phyloP scores from a whole-genome alignment of 2,329 filamentous ascomycete genomes.

The Lasiodiplodia sp. region DNA sequence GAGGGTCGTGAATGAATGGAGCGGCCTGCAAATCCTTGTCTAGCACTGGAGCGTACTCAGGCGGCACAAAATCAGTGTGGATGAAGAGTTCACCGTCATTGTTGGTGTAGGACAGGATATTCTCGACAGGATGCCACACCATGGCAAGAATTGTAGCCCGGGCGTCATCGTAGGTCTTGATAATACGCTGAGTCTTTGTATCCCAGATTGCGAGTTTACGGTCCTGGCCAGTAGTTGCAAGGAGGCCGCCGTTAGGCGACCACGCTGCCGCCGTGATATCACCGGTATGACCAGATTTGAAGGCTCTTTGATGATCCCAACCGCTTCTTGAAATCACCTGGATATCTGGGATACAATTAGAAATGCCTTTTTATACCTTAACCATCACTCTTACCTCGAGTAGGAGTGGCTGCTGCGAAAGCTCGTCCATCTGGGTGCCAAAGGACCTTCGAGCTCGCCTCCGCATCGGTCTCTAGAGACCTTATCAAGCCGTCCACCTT shows the following conservation, averaged over 20 bases:
- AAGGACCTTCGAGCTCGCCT: conserved; percentile 74
- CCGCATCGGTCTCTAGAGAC: conserved; percentile 76
- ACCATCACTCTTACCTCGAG: conserved; percentile 54
- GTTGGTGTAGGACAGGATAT: conserved; percentile 89
- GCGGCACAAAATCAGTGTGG: conserved; percentile 70
- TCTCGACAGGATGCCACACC: conserved; percentile 88
- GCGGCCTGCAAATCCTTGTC: conserved; percentile 71
- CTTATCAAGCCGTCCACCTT: conserved; percentile 88
- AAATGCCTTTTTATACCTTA: not conserved
- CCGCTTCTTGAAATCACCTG: conserved; percentile 87
- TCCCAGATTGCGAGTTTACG: conserved; percentile 84
- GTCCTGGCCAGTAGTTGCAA: conserved; percentile 69
- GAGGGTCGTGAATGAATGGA: conserved; percentile 83
- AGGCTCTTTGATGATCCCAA: conserved; percentile 85
- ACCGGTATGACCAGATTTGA: conserved; percentile 79
- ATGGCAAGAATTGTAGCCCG: conserved; percentile 81
- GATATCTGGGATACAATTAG: conserved; percentile 61
- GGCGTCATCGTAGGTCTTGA: conserved; percentile 77
- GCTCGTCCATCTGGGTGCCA: conserved; percentile 97
- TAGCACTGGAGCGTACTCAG: conserved; percentile 57
- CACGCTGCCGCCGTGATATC: conserved; percentile 88
- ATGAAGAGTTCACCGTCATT: conserved; percentile 94
- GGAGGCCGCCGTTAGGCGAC: conserved; percentile 92
- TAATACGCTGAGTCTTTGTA: conserved; percentile 80
- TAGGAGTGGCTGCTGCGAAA: conserved; percentile 84